Evolutionary conservation across 768 basidiomycete species (phyloP).

Genomic region (Coprinopsis marcescibilis): DNA sequence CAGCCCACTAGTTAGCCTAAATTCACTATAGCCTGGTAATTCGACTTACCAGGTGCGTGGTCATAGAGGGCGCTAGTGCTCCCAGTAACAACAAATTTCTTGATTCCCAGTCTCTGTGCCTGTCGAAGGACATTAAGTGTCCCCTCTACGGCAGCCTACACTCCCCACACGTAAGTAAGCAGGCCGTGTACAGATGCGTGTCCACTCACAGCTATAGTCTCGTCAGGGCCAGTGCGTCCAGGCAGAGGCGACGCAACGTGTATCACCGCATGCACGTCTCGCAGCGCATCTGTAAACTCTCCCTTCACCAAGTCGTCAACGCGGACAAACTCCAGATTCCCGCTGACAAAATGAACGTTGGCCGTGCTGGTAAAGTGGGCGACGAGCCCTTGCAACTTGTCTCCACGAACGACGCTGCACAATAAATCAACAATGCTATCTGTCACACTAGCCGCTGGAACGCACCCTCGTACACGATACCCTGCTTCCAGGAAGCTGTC

Average conservation of each 20-base stretch:
- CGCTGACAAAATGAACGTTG: no score
- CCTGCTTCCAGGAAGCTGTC: conserved; percentile 27
- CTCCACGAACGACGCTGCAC: conserved; percentile 29
- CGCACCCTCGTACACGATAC: conserved; percentile 36
- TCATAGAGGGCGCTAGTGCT: conserved; percentile 26
- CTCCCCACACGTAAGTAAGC: not conserved
- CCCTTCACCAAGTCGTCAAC: conserved; percentile 27
- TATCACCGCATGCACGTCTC: conserved; percentile 40
- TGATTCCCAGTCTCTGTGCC: conserved; percentile 30
- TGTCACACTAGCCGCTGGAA: not conserved
- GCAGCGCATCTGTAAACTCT: conserved; percentile 43
- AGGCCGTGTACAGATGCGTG: not conserved
- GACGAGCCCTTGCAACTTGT: conserved; percentile 20
- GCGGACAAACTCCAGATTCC: conserved; percentile 24
- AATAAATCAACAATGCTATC: not conserved
- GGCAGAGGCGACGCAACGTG: conserved; percentile 39
- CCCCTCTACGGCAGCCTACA: conserved; percentile 32
- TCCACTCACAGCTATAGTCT: conserved; percentile 20
- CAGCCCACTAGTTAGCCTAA: not conserved
- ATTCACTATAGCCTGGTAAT: not conserved
- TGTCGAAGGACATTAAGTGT: conserved; percentile 35
- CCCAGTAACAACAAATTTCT: conserved; percentile 28
- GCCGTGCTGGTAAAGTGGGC: no score
- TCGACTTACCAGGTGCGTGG: conserved; percentile 21
- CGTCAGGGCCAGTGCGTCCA: conserved; percentile 19